phyloP scores from a whole-genome alignment of 805 yeast species.

The Komagataella ulmi region DNA sequence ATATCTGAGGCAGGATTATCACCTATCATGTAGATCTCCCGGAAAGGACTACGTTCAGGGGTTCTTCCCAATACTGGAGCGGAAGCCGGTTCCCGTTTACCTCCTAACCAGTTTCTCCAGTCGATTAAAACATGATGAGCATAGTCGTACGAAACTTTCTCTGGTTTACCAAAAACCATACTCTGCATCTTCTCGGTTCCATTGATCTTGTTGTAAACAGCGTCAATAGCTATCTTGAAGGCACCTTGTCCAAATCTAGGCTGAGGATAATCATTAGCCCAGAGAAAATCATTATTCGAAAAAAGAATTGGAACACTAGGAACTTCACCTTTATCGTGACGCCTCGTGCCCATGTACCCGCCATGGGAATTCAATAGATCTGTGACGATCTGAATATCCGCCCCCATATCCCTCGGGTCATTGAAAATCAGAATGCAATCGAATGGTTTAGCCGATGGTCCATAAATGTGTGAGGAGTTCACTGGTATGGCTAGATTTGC shows the following conservation, averaged over 20 bases:
- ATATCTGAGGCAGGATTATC: slow-evolving; percentile 94
- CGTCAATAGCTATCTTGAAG: slow-evolving; percentile 48
- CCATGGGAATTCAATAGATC: slow-evolving; percentile 54
- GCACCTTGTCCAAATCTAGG: slow-evolving; percentile 93
- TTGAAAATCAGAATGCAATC: slow-evolving; percentile 77
- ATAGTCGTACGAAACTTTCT: slow-evolving; percentile 63
- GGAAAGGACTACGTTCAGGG: slow-evolving; percentile 29
- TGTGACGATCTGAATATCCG: slow-evolving; percentile 66
- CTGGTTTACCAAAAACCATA: slow-evolving; percentile 73
- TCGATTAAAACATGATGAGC: slow-evolving; percentile 61
- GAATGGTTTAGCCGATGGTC: slow-evolving; percentile 25
- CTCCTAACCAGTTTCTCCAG: slow-evolving; percentile 28
- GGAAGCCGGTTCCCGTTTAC: slow-evolving; percentile 4
- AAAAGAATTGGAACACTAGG: slow-evolving; percentile 65
- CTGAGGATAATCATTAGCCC: slow-evolving; percentile 72
- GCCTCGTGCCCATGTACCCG: slow-evolving; percentile 53
- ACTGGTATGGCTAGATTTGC: slow-evolving; percentile 25
- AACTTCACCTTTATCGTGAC: slow-evolving; percentile 15
- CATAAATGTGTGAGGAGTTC: slow-evolving; percentile 9
- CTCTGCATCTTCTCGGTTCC: slow-evolving; percentile 33
- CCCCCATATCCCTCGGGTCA: slow-evolving; percentile 82
- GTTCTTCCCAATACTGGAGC: slow-evolving; percentile 33
- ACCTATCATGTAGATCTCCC: slow-evolving; percentile 84
- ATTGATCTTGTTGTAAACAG: slow-evolving; percentile 42
- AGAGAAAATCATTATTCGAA: slow-evolving; percentile 71